Conservation (phyloP, 345 rosid species). For the Eucalyptus polyanthemos region DNA sequence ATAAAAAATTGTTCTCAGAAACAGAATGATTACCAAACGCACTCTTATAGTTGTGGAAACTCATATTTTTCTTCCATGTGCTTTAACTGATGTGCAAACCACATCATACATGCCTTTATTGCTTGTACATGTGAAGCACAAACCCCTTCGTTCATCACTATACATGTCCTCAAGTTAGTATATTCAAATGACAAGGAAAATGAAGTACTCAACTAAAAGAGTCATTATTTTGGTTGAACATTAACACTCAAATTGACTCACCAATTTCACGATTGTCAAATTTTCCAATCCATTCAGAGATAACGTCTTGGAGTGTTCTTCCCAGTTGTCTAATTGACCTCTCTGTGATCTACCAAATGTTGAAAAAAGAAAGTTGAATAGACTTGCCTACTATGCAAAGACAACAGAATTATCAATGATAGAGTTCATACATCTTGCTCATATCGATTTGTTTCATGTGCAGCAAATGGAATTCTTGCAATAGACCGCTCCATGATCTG, state of each 20-base stretch:
- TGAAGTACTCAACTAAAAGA: neutral
- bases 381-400: neutral
- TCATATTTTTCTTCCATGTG: neutral
- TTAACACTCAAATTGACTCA: neutral
- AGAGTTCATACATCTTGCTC: conserved; percentile 65
- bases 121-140: neutral
- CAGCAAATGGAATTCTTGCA: conserved; percentile 47
- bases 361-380: neutral
- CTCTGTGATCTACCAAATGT: conserved; percentile 52
- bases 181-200: neutral
- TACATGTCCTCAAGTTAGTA: neutral
- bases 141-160: neutral
- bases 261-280: conserved; percentile 69
- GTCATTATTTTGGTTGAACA: neutral
- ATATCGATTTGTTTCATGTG: conserved; percentile 71
- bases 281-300: conserved; percentile 54
- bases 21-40: too few species aligned
- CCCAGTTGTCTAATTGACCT: conserved; percentile 59
- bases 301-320: conserved; percentile 48
- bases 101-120: neutral
- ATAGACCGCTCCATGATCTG: conserved; percentile 56
- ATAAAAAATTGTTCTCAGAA: too few species aligned
- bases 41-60: neutral
- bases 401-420: neutral
- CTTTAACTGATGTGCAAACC: neutral